Base-by-base conservation (phyloP, 169 alveolate species). In the Plasmodium relictum region DNA sequence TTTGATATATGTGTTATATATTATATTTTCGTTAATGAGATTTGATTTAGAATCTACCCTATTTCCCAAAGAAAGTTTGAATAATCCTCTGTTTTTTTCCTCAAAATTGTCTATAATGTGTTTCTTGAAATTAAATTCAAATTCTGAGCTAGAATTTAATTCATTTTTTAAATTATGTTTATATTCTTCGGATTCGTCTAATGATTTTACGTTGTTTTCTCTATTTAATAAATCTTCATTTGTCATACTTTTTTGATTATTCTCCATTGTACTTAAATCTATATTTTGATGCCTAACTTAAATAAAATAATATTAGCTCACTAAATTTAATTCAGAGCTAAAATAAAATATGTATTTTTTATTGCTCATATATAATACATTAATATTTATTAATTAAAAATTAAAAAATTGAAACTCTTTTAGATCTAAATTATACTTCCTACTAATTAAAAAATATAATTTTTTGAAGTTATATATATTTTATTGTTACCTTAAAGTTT, bases 91-190 rank as follows among this genome's bases (percentile, higher is more conserved):
- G 61, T 73, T 73, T 73, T 73, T 59, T 58, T 8, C 62, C 58
- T 73, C 88, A 65, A 73, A 73, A 26, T 59, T 58, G 26, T 73
- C 88, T 44, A 62, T 73, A 50, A 73, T 73, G 31, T 73, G 56
- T 20, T 73, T 73, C 61, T 73, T 73, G 72, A 58, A 73, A 73
- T 73, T 73, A 56, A 73, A 73, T 42, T 58, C 88, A 26, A 73
- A 73, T 9, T 73, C 88, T 61, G 88, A 73, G 63, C 88, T 73
- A 48, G 22, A 16, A 42, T 73, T 41, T 31, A 73, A 73, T 73
- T 73, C 65, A 48, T 18, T 73, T 16, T 41, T 58, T 16, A 63
- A 42, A 73, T 73, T 48, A 31, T 42, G 8, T 59, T 42, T 31
- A n/a, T 56, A 18, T 37, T 72, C 71, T 73, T 31, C 73, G 44